Percentiles rank a stretch among this genome's conserved stretches.
Conservation (phyloP, 2,329 filamentous ascomycete species). For the Pleoardoris graminearum region DNA sequence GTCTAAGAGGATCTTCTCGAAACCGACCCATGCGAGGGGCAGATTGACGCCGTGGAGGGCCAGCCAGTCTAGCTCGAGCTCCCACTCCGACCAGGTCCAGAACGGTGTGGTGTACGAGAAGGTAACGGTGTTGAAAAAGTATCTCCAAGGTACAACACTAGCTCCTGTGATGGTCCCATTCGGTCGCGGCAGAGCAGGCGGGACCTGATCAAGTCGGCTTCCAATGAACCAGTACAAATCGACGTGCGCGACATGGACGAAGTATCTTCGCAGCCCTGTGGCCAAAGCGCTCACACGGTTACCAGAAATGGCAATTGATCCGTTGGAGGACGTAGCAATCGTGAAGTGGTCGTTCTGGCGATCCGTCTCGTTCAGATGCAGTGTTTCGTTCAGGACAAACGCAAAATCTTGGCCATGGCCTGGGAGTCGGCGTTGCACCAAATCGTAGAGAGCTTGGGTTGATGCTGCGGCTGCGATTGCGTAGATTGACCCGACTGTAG, state of each 20-base stretch:
- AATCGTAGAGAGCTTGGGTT: slow-evolving; percentile 22
- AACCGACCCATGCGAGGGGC: slow-evolving; percentile 57
- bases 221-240: slow-evolving; percentile 56
- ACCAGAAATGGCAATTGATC: slow-evolving; percentile 21
- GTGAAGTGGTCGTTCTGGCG: slow-evolving; percentile 19
- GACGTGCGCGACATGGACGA: slow-evolving; percentile 48
- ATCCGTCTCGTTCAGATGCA: slow-evolving; percentile 2
- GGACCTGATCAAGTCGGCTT: slow-evolving; percentile 44
- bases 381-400: slow-evolving; percentile 18
- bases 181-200: slow-evolving; percentile 34
- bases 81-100: slow-evolving; percentile 60
- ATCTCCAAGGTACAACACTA: slow-evolving; percentile 53
- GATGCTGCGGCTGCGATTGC: slow-evolving; percentile 12
- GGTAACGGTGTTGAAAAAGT: slow-evolving; percentile 58
- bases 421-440: slow-evolving; percentile 29
- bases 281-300: slow-evolving; percentile 23
- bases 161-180: slow-evolving; percentile 44
- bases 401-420: slow-evolving; percentile 20
- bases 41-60: slow-evolving; percentile 57
- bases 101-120: slow-evolving; percentile 58
- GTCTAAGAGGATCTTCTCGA: slow-evolving; percentile 56
- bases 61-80: slow-evolving; percentile 57
- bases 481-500: slow-evolving; percentile 4
- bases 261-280: slow-evolving; percentile 47
- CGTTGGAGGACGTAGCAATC: slow-evolving; percentile 18